phyloP scores from a whole-genome alignment of 2,329 filamentous ascomycete genomes.

The Fusarium sp. region DNA sequence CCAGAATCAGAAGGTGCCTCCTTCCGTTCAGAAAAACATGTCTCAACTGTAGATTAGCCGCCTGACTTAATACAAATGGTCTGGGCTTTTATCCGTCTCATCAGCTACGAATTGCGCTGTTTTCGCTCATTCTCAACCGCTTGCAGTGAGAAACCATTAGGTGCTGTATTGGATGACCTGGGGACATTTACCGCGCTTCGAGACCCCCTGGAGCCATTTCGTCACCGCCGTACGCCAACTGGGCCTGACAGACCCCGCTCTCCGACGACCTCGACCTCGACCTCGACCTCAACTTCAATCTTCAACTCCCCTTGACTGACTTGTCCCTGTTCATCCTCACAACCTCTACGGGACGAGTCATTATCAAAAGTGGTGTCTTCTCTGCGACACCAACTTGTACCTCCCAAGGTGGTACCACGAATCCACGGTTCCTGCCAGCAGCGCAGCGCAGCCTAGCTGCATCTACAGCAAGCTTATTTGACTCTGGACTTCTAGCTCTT shows the following conservation, averaged over 20 bases:
- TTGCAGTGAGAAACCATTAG: constrained; percentile 4
- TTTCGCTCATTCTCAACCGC: constrained; percentile 19
- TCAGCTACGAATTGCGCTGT: constrained; percentile 13
- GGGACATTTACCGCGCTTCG: constrained; percentile 28
- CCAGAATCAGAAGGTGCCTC: constrained; percentile 26
- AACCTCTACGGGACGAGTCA: constrained; percentile 13
- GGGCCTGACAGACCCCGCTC: constrained; percentile 43
- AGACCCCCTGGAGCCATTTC: constrained; percentile 38
- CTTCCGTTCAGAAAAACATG: not conserved
- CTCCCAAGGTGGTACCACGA: not conserved
- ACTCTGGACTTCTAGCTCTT: constrained; percentile 21
- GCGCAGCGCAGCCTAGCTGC: constrained; percentile 27
- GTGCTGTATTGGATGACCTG: constrained; percentile 2
- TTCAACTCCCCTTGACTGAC: constrained; percentile 30
- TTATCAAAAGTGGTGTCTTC: constrained; percentile 5
- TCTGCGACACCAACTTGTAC: not conserved
- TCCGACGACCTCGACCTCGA: constrained; percentile 22
- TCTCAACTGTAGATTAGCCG: constrained; percentile 1
- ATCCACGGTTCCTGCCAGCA: constrained; percentile 20
- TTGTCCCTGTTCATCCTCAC: constrained; percentile 22
- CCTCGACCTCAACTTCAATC: constrained; percentile 17
- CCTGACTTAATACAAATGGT: not conserved
- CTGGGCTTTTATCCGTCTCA: constrained; percentile 7
- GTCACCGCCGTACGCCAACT: constrained; percentile 44
- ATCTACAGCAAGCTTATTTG: constrained; percentile 24